Evolutionary conservation across 805 yeast species (phyloP).

Genomic region (Vanderwaltozyma tropicalis): DNA sequence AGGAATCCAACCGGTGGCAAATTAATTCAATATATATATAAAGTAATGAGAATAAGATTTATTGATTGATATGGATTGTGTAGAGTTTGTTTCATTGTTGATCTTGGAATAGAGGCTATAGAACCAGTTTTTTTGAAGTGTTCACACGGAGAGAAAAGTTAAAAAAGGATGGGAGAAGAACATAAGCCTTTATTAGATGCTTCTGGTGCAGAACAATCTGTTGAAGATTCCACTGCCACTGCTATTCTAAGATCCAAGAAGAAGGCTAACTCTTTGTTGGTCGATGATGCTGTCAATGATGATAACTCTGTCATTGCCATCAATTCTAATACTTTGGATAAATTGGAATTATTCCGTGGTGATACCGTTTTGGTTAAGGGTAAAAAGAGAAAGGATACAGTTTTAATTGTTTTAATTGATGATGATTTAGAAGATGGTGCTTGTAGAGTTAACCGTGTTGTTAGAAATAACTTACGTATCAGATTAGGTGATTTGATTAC

Average conservation of each 20-base stretch:
- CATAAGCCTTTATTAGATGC: conserved; percentile 45
- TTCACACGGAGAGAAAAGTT: background rate
- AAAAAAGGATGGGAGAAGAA: conserved; percentile 27
- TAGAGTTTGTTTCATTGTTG: no score
- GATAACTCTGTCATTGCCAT: conserved; percentile 95
- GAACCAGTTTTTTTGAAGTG: no score
- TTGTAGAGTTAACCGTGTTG: conserved; percentile 89
- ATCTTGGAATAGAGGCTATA: no score
- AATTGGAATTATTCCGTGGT: conserved; percentile 90
- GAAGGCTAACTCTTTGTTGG: conserved; percentile 90
- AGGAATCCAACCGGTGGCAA: background rate
- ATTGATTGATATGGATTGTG: no score
- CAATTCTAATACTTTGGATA: conserved; percentile 91
- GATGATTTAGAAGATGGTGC: conserved; percentile 95
- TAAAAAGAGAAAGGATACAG: conserved; percentile 96
- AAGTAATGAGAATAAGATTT: background rate
- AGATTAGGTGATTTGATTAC: conserved; percentile 89
- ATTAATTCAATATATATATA: background rate
- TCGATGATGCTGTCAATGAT: conserved; percentile 94
- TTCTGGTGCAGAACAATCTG: conserved; percentile 46
- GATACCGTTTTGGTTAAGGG: conserved; percentile 97
- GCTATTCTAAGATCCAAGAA: conserved; percentile 95
- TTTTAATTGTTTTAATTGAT: conserved; percentile 87
- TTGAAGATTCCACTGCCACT: conserved; percentile 78
- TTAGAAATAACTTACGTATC: conserved; percentile 87